Base-by-base conservation (phyloP, 768 basidiomycete species). In the Kwoniella pini region DNA sequence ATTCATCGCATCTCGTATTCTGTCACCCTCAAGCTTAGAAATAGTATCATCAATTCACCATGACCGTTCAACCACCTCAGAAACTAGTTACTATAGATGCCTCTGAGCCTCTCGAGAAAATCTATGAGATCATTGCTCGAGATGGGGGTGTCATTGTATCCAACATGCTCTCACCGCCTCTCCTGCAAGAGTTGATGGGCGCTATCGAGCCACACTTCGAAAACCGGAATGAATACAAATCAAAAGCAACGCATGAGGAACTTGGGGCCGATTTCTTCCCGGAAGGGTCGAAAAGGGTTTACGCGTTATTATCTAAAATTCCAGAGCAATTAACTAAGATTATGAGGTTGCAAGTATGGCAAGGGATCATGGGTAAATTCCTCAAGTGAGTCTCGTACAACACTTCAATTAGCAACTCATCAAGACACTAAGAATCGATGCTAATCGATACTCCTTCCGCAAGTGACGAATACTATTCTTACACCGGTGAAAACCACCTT, bases 261-360 rank as follows among this genome's bases (percentile, higher is more conserved):
- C 54, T 65, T 43, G 63, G 63, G n/a, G 57, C 40, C 12, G 63
- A 61, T 49, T 65, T 65, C 44, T 65, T 61, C 62, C 62, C 62
- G 13, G 40, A 51, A n/a, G 62, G 62, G 4, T 63, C 62, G 0
- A 43, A 52, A 11, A 56, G 62, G 40, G 48, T 63, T 10, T 63
- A 63, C 56, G 62, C 50, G 19, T 50, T 57, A 12, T 22, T 57
- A 28, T 51, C 55, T 9, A 49, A 54, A 17, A 46, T 57, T 27
- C 55, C 62, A 21, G 55, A 53, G 2, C 50, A 52, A 36, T 22
- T 62, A 30, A 56, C 48, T 28, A 50, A 62, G 39, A 56, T 62
- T 43, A 27, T 62, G 28, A 52, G 60, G 36, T 17, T 53, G 13
- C 30, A 33, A 15, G n/a, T 62, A 36, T 62, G 60, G 60, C 54